Evolutionary conservation across 192 early-diverging fungal genomes (phyloP).

Genomic region (Geranomyces variabilis): DNA sequence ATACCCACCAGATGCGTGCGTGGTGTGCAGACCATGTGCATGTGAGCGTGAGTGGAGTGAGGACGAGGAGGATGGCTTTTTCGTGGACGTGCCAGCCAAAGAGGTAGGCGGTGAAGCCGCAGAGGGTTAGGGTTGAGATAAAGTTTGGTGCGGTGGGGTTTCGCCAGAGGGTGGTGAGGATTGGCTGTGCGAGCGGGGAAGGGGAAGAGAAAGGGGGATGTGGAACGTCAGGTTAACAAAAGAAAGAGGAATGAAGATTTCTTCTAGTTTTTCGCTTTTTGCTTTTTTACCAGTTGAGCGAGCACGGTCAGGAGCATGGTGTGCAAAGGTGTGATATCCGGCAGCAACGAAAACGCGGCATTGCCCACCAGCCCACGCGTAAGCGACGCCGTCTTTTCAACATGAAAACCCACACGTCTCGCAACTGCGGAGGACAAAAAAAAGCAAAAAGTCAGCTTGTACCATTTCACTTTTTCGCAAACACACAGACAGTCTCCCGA

Average conservation of each 20-base stretch:
- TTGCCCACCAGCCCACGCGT: constrained; percentile 94
- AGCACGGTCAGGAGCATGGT: constrained; percentile 77
- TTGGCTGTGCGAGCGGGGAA: constrained; percentile 36
- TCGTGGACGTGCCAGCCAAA: constrained; percentile 99
- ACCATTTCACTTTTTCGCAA: too few relatives aligned
- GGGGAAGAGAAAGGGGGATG: background rate
- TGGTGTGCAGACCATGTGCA: too few relatives aligned
- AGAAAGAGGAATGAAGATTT: background rate
- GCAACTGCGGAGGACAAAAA: background rate
- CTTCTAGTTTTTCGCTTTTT: too few relatives aligned
- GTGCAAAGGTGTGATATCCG: constrained; percentile 66
- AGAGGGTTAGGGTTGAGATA: constrained; percentile 73
- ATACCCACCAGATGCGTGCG: too few relatives aligned
- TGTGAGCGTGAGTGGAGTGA: constrained; percentile 56
- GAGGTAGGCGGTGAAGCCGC: constrained; percentile 84
- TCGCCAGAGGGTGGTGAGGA: constrained; percentile 62
- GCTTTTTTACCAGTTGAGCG: constrained; percentile 60
- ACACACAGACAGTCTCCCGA: too few relatives aligned
- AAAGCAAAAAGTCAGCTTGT: background rate
- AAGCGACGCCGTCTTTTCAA: constrained; percentile 46
- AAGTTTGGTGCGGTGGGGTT: constrained; percentile 63
- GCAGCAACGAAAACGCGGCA: constrained; percentile 78
- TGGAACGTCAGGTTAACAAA: background rate
- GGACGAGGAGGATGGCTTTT: constrained; percentile 86
- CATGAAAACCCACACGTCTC: background rate